Evolutionary conservation across 768 basidiomycete species (phyloP), one percentile per base, ranked within the genome.

Genomic region (Naematelia aurantialba): DNA sequence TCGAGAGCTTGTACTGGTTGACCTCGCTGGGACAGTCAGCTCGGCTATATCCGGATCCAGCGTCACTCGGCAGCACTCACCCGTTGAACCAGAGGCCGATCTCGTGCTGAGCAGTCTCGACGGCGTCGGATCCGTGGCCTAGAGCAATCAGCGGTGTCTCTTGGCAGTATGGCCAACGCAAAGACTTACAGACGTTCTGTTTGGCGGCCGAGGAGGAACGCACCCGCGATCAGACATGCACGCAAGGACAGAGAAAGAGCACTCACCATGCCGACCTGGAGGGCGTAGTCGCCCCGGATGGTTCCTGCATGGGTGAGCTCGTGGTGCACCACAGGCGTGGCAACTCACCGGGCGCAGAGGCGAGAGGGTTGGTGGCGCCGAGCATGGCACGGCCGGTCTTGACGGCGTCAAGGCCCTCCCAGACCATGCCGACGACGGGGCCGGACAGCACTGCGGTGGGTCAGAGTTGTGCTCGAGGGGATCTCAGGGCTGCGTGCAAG

Each of bases 351-450:
- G 89, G 83, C 63, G 85, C 81, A 64, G 94, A 97, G 39, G 83
- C 83, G 63, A 97, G 85, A 61, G 96, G 96, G 86, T 99, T 96
- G 75, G 94, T 96, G 47, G 91, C 85, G 75, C 94, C 94, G 65
- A 94, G 87, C 89, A 96, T 94, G 78, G 78, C 83, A 80, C 93
- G 91, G 68, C 92, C 93, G 59, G 91, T 93, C 85, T 80, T 80
- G 79, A 80, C 79, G 75, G 77, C 79, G 73, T 81, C 79, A 63
- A 73, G 78, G 63, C 96, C 96, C 81, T 97, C 85, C 85, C 92
- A 94, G 63, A 77, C 76, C 72, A 77, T 93, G 70, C 84, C 89
- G 75, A 94, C 87, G 68, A 99, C 96, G 68, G 96, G 96, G 60
- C 96, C 94, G 61, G 70, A 68, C 51, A 62, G 53, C 68, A 76